Conservation (phyloP, 345 rosid genomes). For the Leavenworthia alabamica region DNA sequence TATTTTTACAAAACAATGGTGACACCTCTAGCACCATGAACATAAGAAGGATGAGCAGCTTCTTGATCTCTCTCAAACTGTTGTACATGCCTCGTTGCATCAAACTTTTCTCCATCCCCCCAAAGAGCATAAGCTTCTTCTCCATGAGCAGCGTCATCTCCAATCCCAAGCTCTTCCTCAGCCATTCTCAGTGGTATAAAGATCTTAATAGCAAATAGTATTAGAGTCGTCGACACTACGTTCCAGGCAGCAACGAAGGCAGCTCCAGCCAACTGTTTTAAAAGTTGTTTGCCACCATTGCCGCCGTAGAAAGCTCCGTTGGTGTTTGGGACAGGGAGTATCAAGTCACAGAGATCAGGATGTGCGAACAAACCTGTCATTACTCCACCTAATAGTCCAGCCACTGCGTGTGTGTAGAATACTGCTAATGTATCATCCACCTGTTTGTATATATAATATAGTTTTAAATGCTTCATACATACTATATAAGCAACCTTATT, state of each 20-base stretch:
- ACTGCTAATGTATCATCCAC: constrained; percentile 85
- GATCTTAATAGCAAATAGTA: constrained; percentile 48
- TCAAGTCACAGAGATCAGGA: constrained; percentile 51
- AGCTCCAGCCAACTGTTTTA: constrained; percentile 77
- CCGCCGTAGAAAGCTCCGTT: constrained; percentile 83
- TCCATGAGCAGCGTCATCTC: constrained; percentile 91
- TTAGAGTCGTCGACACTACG: constrained; percentile 48
- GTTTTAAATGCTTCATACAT: background rate
- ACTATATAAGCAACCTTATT: background rate
- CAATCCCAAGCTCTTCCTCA: constrained; percentile 62
- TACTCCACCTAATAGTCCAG: constrained; percentile 72
- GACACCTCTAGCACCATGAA: constrained; percentile 64
- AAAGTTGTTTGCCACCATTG: constrained; percentile 52
- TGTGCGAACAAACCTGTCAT: constrained; percentile 80
- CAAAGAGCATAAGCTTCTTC: constrained; percentile 97
- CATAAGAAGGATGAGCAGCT: constrained; percentile 41
- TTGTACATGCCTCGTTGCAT: constrained; percentile 49
- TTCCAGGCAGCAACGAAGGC: constrained; percentile 66
- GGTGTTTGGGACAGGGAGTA: constrained; percentile 33
- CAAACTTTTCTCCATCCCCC: constrained; percentile 95
- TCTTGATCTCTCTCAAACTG: constrained; percentile 34
- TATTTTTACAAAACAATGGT: constrained; percentile 52
- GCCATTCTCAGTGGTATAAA: constrained; percentile 81
- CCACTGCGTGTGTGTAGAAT: constrained; percentile 94
- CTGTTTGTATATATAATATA: no score